Percentiles rank a stretch among this genome's conserved stretches.
phyloP scores from a whole-genome alignment of 2,329 filamentous ascomycete species.

The Chrysoporthe austroafricana region DNA sequence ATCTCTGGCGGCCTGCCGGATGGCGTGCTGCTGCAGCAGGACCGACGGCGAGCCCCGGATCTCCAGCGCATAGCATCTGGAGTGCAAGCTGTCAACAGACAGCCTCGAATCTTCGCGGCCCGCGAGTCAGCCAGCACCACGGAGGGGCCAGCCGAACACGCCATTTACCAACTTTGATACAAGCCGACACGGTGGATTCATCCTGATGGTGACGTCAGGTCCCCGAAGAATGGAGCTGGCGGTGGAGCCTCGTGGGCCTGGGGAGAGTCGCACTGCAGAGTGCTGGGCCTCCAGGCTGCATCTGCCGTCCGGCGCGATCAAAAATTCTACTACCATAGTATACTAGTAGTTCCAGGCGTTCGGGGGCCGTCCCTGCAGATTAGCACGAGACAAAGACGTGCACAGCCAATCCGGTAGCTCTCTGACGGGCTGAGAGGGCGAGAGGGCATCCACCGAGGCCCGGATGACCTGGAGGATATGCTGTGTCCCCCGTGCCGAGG shows the following conservation, averaged over 20 bases:
- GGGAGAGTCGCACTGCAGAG: background rate
- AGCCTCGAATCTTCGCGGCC: background rate
- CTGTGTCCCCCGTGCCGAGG: background rate
- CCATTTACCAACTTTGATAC: background rate
- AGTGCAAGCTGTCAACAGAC: too few relatives aligned
- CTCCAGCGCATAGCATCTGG: too few relatives aligned
- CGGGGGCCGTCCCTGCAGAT: background rate
- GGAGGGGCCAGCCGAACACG: background rate
- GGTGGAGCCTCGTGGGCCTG: background rate
- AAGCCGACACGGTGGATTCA: background rate
- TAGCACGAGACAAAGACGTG: background rate
- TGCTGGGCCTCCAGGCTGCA: background rate
- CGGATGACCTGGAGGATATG: background rate
- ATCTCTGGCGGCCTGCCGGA: background rate
- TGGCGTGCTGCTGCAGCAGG: background rate
- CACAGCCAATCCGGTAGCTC: background rate
- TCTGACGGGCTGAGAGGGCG: background rate
- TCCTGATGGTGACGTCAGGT: background rate
- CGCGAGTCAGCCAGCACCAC: constrained; percentile 2
- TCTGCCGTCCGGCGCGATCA: background rate
- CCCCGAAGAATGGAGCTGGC: background rate
- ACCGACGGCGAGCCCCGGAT: too few relatives aligned
- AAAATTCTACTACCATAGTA: too few relatives aligned
- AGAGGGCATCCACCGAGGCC: background rate
- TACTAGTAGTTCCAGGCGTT: background rate